These are phyloP conservation scores for Vicia faba DNA, from an alignment of 306 rosid species.

Conservation along the genomic window DNA sequence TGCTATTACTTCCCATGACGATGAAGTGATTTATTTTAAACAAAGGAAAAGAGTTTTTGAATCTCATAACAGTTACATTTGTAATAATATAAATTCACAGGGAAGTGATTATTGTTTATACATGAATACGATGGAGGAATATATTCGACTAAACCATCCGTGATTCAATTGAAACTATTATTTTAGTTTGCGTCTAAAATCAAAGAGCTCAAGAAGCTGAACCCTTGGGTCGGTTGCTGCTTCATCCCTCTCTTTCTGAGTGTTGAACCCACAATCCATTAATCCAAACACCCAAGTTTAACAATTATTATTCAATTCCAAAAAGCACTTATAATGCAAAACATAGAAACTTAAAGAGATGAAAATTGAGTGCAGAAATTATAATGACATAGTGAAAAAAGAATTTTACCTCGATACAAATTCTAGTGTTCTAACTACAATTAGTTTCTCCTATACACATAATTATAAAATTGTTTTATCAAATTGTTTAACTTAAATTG, in stretches of 20 bases:
- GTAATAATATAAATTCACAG: constrained; percentile 4
- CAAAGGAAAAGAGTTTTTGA: not conserved
- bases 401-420: constrained; percentile 67
- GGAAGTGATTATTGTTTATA: constrained; percentile 11
- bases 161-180: constrained; percentile 36
- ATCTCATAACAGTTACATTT: constrained; percentile 7
- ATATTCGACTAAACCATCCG: constrained; percentile 16
- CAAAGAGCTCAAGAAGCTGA: constrained; percentile 60
- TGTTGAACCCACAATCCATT: constrained; percentile 91
- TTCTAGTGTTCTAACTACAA: constrained; percentile 79
- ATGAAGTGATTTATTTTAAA: no score
- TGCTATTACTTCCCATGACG: no score
- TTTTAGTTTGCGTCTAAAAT: constrained; percentile 68
- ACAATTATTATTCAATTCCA: no score
- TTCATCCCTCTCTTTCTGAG: constrained; percentile 80
- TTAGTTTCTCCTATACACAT: no score
- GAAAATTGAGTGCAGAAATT: not conserved
- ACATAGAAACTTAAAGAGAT: constrained; percentile 3
- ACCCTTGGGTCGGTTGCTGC: constrained; percentile 69
- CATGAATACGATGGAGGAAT: constrained; percentile 21
- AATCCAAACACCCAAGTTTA: no score
- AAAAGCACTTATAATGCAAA: no score
- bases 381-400: constrained; percentile 15
- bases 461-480: no score
- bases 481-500: no score